A percentile compares a stretch with the other conserved stretches of the same genome.
These are phyloP conservation scores for Dactylonectria macrodidyma DNA, from an alignment of 2,329 filamentous ascomycete species.

Conservation along the genomic window DNA sequence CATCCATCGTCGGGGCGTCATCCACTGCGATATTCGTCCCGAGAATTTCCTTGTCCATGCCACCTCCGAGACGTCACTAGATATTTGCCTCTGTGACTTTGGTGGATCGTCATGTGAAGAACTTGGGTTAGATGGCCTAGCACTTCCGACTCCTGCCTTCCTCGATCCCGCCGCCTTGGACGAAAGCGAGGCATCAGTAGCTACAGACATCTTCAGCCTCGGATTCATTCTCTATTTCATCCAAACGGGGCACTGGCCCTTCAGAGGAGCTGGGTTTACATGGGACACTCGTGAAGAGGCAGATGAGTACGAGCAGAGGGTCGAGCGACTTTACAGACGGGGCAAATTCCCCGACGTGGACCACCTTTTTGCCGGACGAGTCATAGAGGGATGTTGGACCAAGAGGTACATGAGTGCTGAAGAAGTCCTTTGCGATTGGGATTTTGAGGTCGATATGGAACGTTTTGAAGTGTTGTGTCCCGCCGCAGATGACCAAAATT, in stretches of 20 bases:
- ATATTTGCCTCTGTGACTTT: constrained; percentile 53
- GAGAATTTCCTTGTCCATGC: constrained; percentile 52
- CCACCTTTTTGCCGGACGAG: constrained; percentile 2
- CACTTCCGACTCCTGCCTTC: constrained; percentile 37
- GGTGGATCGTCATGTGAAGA: constrained; percentile 50
- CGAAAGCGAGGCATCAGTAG: constrained; percentile 10
- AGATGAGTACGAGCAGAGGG: constrained; percentile 29
- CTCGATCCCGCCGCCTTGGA: constrained; percentile 31
- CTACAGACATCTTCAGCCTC: constrained; percentile 38
- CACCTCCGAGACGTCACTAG: constrained; percentile 22
- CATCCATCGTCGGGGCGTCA: constrained; percentile 50
- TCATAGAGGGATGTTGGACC: constrained; percentile 19
- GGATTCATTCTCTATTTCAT: constrained; percentile 40
- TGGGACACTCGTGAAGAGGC: constrained; percentile 23
- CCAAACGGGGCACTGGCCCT: constrained; percentile 36
- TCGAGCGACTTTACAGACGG: constrained; percentile 28
- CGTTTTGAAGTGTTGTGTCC: too few relatives aligned
- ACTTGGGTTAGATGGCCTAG: constrained; percentile 36
- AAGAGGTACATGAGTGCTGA: constrained; percentile 5
- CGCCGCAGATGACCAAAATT: too few relatives aligned
- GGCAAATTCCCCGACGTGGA: constrained; percentile 30
- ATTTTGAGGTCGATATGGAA: not conserved
- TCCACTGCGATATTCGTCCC: constrained; percentile 52
- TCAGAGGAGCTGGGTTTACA: constrained; percentile 25
- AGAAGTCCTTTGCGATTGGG: constrained; percentile 9